Conservation (phyloP, 2,329 filamentous ascomycete species). For the Pseudogymnoascus verrucosus region DNA sequence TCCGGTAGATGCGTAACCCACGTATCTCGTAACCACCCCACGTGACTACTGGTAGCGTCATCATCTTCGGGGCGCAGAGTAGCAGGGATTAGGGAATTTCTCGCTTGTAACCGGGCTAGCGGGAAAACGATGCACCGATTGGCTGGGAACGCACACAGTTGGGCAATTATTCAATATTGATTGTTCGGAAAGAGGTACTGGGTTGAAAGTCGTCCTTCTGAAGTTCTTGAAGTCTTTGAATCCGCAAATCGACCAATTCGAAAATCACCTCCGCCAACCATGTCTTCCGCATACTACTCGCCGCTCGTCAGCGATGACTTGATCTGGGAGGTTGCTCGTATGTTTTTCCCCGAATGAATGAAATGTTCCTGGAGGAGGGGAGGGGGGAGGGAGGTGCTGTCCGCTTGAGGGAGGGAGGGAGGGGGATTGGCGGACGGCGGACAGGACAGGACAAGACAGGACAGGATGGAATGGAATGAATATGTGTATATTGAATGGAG, state of each 20-base stretch:
- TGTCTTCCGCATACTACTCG: constrained; percentile 50
- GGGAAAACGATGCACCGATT: neutral
- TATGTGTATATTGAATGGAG: constrained; percentile 10
- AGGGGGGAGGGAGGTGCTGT: neutral
- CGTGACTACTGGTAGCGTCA: neutral
- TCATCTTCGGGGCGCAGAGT: neutral
- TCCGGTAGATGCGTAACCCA: neutral
- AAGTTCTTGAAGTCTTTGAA: neutral
- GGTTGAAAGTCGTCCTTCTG: neutral
- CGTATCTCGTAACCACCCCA: neutral
- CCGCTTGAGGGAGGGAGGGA: neutral
- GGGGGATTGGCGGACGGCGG: neutral
- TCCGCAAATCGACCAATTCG: neutral
- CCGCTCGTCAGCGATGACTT: constrained; percentile 82
- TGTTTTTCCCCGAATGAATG: constrained; percentile 36
- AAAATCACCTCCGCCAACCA: constrained; percentile 18
- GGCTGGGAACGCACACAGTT: constrained; percentile 8
- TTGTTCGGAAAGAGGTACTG: neutral
- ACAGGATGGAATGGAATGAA: constrained; percentile 6
- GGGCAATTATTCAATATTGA: neutral
- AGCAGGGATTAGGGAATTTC: neutral
- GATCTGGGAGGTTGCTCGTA: constrained; percentile 92
- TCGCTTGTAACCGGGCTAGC: constrained; percentile 7
- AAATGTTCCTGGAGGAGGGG: neutral
- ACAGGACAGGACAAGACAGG: neutral